These are phyloP conservation scores for Protea cynaroides DNA, from an alignment of 164 flowering plant species.

Conservation along the genomic window DNA sequence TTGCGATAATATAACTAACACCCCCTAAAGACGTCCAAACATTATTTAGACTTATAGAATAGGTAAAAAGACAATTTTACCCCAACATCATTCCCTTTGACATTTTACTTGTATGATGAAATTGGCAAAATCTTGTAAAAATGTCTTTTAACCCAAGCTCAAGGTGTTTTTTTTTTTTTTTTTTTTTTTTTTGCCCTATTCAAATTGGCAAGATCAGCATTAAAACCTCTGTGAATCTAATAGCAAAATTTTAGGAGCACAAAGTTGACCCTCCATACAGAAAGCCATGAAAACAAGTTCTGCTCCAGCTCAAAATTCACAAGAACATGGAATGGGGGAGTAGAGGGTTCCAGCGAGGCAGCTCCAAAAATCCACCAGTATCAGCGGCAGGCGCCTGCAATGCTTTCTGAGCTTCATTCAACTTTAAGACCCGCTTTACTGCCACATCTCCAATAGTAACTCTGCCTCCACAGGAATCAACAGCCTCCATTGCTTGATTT, in stretches of 20 bases:
- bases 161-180: no score
- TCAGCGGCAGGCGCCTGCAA: constrained; percentile 94
- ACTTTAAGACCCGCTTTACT: constrained; percentile 67
- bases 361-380: constrained; percentile 89
- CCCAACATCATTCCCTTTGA: no score
- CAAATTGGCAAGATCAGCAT: no score
- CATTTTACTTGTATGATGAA: no score
- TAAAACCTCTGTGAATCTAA: background rate
- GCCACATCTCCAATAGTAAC: constrained; percentile 92
- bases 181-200: no score
- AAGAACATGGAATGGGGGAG: background rate
- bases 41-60: no score
- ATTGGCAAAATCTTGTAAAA: no score
- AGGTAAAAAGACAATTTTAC: no score
- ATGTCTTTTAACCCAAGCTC: no score
- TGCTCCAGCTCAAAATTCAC: no score
- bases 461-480: constrained; percentile 73
- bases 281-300: background rate
- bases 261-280: background rate
- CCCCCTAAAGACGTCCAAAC: no score
- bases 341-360: constrained; percentile 13
- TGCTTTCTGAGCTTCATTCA: constrained; percentile 74
- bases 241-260: background rate
- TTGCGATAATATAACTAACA: no score
- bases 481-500: constrained; percentile 78